phyloP scores from a whole-genome alignment of 2,329 filamentous ascomycete species.

The Cladosporium halotolerans region DNA sequence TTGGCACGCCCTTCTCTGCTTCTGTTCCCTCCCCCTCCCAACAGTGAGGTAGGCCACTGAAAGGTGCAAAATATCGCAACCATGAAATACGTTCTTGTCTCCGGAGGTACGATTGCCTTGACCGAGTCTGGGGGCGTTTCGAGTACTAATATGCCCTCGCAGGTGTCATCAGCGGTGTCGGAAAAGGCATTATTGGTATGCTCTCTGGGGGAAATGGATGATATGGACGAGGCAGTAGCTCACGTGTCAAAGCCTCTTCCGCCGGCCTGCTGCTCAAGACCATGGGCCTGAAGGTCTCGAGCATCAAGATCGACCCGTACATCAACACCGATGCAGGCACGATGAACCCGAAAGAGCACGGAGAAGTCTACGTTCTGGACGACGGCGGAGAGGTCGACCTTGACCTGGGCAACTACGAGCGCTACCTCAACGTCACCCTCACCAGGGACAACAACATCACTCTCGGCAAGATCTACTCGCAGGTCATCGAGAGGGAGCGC shows the following conservation, averaged over 20 bases:
- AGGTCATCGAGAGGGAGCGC: constrained; percentile 72
- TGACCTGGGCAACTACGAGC: constrained; percentile 70
- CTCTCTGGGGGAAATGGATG: constrained; percentile 9
- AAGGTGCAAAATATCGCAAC: constrained; percentile 35
- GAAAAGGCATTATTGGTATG: constrained; percentile 58
- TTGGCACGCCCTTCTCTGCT: constrained; percentile 12
- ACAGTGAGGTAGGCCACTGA: constrained; percentile 34
- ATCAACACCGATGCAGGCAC: constrained; percentile 71
- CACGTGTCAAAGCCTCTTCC: constrained; percentile 52
- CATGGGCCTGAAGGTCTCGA: constrained; percentile 65
- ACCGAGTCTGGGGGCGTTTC: neutral
- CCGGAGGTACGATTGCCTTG: constrained; percentile 54
- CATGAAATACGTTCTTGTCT: constrained; percentile 79
- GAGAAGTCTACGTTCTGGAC: constrained; percentile 81
- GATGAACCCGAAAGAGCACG: constrained; percentile 68
- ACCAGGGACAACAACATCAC: constrained; percentile 92
- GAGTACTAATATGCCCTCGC: constrained; percentile 7
- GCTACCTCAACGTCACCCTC: constrained; percentile 76
- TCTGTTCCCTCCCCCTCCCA: constrained; percentile 38
- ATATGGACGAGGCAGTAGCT: constrained; percentile 13
- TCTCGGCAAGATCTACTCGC: constrained; percentile 90
- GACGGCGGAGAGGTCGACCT: constrained; percentile 74
- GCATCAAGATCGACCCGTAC: constrained; percentile 67
- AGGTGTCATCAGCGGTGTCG: constrained; percentile 54
- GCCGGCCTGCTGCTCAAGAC: constrained; percentile 74